Base-by-base conservation (phyloP, 306 rosid genomes). In the Cercis canadensis region DNA sequence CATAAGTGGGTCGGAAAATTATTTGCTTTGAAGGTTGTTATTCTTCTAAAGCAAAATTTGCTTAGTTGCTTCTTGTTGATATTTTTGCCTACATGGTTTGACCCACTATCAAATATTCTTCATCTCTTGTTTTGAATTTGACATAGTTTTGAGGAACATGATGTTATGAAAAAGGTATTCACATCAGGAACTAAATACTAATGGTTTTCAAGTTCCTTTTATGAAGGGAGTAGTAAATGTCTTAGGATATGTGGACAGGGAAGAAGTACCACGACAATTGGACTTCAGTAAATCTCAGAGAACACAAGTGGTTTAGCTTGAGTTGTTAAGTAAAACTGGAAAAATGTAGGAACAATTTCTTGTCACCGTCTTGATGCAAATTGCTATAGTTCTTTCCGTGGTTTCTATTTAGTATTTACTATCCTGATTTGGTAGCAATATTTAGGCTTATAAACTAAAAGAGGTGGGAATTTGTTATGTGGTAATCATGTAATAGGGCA, bases 1-100 rank as follows among this genome's bases (percentile, higher is more conserved):
- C 99, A 91, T 76, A 95, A 95, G 80, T 95, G 99, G 99, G 85
- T 83, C 8, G 97, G 99, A 32, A 87, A 70, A 75, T 75, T 87
- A 61, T 95, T 87, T 79, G 99, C 99, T 84, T 82, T 94, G 74
- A 94, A 94, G 99, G 97, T 97, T 77, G 73, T 72, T 67, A 15
- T 55, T 40, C 65, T 17, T 21, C 60, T 14, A 55, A 11, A 69
- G 52, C 64, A 63, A 72, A 3, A 12, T 41, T 41, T 15, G 51
- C 58, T 46, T 16, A 57, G 50, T 68, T 54, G 19, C 67, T 36
- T 41, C 65, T 73, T 67, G 11, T 62, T 5, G 33, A 7, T 78
- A 40, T 54, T 68, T 53, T 65, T 71, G 50, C 70, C 32, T 54
- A 15, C 69, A 8, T 24, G n/a, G 9, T 74, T 36, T 49, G 33